Conservation (phyloP, 768 basidiomycete species). For the Pisolithus marmoratus region DNA sequence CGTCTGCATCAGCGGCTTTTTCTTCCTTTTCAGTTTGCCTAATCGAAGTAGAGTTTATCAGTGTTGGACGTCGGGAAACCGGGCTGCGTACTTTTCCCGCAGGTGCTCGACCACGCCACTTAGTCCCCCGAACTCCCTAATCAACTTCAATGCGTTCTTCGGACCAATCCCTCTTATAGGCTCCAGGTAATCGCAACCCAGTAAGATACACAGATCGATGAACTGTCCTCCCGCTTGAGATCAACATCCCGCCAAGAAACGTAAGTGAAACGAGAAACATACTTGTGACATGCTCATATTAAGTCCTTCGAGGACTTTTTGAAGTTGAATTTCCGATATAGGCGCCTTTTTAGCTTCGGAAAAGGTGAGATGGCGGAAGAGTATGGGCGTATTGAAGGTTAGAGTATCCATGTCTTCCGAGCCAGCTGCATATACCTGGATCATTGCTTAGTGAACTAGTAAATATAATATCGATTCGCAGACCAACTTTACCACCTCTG, state of each 20-base stretch:
- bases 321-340: slow-evolving; percentile 85
- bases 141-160: slow-evolving; percentile 89
- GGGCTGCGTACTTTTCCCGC: slow-evolving; percentile 56
- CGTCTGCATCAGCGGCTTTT: slow-evolving; percentile 37
- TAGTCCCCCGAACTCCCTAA: slow-evolving; percentile 75
- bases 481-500: slow-evolving; percentile 79
- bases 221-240: slow-evolving; percentile 48
- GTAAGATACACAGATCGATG: slow-evolving; percentile 90
- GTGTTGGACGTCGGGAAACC: not conserved
- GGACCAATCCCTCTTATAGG: slow-evolving; percentile 98
- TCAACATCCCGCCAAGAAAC: not conserved
- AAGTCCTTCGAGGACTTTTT: slow-evolving; percentile 79
- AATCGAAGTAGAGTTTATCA: not conserved
- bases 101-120: slow-evolving; percentile 71
- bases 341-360: slow-evolving; percentile 97
- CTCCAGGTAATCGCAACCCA: slow-evolving; percentile 98
- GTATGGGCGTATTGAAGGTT: slow-evolving; percentile 87
- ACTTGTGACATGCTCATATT: slow-evolving; percentile 92
- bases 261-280: not conserved
- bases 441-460: not conserved
- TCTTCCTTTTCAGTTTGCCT: slow-evolving; percentile 37
- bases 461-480: not conserved
- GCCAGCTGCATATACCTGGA: slow-evolving; percentile 90
- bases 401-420: slow-evolving; percentile 99
- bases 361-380: slow-evolving; percentile 95